Percentiles rank a stretch among this genome's conserved stretches.
Evolutionary conservation across 1,284 basidiomycete species (phyloP).

Genomic region (Leccinum huronense): DNA sequence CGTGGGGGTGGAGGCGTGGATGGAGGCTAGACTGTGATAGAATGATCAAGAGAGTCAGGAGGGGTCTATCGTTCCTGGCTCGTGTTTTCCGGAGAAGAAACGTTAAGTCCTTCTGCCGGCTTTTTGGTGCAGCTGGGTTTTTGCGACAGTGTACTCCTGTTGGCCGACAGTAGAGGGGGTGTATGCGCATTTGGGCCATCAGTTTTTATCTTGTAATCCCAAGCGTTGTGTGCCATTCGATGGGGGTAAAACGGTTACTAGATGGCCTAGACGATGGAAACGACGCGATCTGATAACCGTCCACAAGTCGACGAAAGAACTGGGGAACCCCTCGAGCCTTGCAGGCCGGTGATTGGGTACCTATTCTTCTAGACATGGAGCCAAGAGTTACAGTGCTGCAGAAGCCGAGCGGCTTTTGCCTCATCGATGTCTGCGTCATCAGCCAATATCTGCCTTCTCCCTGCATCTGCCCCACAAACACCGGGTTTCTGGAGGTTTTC

Average conservation of each 20-base stretch:
- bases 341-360: no score
- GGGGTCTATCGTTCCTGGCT: not conserved
- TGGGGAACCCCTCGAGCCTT: no score
- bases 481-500: no score
- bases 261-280: no score
- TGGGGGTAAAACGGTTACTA: not conserved
- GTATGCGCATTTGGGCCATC: not conserved
- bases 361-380: no score
- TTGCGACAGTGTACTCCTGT: not conserved
- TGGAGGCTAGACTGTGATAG: constrained; percentile 29
- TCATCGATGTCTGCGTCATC: no score
- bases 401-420: no score
- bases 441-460: no score
- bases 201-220: not conserved
- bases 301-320: no score
- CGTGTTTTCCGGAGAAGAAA: not conserved
- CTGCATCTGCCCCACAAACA: no score
- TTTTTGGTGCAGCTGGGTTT: not conserved
- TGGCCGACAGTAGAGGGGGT: not conserved
- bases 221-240: not conserved
- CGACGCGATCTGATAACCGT: no score
- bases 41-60: not conserved
- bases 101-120: not conserved
- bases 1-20: constrained; percentile 26
- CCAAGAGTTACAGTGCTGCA: no score